phyloP scores from a whole-genome alignment of 1,284 basidiomycete genomes.

The Fistulina hepatica region DNA sequence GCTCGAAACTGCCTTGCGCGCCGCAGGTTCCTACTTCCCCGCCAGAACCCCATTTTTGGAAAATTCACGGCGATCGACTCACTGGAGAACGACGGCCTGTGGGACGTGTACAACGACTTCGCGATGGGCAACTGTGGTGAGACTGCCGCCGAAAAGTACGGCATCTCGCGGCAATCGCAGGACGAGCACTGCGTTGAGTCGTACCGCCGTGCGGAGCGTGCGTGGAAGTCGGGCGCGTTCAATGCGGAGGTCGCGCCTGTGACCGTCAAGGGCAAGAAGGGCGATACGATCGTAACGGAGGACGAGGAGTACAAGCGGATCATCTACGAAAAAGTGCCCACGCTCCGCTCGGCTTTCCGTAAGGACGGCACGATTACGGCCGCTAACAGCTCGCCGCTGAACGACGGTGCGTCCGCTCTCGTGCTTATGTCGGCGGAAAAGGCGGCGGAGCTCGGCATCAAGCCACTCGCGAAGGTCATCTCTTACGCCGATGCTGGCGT shows the following conservation, averaged over 20 bases:
- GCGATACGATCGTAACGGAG: constrained; percentile 80
- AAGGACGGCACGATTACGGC: constrained; percentile 86
- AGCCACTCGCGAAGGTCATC: constrained; percentile 84
- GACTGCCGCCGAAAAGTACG: constrained; percentile 72
- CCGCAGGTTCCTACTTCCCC: constrained; percentile 81
- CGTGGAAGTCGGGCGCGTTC: constrained; percentile 84
- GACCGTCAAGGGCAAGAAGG: constrained; percentile 92
- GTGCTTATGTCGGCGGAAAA: constrained; percentile 89
- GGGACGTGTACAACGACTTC: constrained; percentile 93
- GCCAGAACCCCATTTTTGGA: constrained; percentile 81
- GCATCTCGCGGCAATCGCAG: constrained; percentile 77
- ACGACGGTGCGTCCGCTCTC: constrained; percentile 95
- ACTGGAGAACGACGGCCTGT: constrained; percentile 88
- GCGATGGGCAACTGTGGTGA: constrained; percentile 97
- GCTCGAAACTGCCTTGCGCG: constrained; percentile 6
- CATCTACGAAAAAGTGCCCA: constrained; percentile 85
- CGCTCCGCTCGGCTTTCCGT: constrained; percentile 83
- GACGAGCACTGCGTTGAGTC: constrained; percentile 91
- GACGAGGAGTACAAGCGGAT: constrained; percentile 98
- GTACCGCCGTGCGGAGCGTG: constrained; percentile 84
- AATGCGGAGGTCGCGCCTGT: constrained; percentile 86
- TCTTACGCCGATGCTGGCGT: constrained; percentile 95
- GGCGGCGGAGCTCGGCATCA: constrained; percentile 78
- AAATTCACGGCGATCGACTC: constrained; percentile 84
- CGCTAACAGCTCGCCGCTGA: constrained; percentile 92